Conservation (phyloP, 768 basidiomycete species). For the Psilocybe subaeruginosa region DNA sequence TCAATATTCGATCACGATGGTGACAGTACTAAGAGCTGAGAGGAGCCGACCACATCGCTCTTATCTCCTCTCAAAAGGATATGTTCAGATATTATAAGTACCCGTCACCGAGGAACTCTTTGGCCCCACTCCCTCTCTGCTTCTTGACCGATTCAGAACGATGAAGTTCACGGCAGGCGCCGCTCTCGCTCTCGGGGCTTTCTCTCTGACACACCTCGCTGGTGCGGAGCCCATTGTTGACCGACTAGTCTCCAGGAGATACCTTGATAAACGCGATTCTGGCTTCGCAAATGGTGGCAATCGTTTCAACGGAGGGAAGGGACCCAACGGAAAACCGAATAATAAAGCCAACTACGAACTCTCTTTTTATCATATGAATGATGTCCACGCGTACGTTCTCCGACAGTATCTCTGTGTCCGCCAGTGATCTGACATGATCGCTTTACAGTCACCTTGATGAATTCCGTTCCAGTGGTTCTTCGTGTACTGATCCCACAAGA, state of each 20-base stretch:
- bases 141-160: background rate
- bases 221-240: constrained; percentile 20
- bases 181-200: constrained; percentile 1
- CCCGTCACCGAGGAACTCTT: background rate
- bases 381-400: constrained; percentile 40
- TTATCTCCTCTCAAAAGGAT: background rate
- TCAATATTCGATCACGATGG: background rate
- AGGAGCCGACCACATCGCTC: background rate
- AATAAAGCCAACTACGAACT: constrained; percentile 25
- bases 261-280: constrained; percentile 23
- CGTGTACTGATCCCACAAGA: constrained; percentile 35
- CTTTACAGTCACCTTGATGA: constrained; percentile 38
- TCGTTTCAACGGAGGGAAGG: constrained; percentile 22
- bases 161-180: constrained; percentile 2
- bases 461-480: constrained; percentile 36
- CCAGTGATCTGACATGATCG: background rate
- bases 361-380: constrained; percentile 45
- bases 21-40: background rate
- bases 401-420: background rate
- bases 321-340: constrained; percentile 17
- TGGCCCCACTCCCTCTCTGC: background rate
- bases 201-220: background rate
- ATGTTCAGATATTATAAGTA: background rate
- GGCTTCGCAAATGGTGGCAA: constrained; percentile 27
- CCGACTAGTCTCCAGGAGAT: constrained; percentile 25